Conservation (phyloP, 371 early-diverging fungal genomes). For the Haplosporangium sp. region DNA sequence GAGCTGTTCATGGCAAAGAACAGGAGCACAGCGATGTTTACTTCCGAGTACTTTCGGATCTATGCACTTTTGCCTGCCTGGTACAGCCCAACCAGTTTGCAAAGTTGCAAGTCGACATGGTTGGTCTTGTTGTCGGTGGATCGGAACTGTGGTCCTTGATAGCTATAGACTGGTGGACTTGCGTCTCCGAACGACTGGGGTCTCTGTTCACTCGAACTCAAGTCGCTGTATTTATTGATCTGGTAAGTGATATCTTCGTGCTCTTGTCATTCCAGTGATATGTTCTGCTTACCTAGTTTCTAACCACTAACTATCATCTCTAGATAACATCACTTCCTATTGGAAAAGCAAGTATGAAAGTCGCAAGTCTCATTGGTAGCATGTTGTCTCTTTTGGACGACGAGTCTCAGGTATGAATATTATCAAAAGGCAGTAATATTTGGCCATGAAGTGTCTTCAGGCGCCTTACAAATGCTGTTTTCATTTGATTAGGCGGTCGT, state of each 20-base stretch:
- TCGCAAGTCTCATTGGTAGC: constrained; percentile 20
- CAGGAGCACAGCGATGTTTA: constrained; percentile 26
- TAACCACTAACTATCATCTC: background rate
- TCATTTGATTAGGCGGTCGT: background rate
- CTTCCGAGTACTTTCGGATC: constrained; percentile 24
- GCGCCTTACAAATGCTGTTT: too few species aligned
- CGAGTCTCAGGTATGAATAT: constrained; percentile 18
- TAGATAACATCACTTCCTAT: constrained; percentile 31
- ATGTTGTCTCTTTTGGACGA: constrained; percentile 15
- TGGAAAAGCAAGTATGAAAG: constrained; percentile 18
- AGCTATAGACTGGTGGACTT: constrained; percentile 48
- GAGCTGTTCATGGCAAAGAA: background rate
- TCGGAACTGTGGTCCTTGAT: constrained; percentile 34
- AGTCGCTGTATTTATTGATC: constrained; percentile 11
- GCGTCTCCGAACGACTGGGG: constrained; percentile 26
- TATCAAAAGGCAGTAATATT: background rate
- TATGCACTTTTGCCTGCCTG: constrained; percentile 31
- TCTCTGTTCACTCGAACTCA: constrained; percentile 22
- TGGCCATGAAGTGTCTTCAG: background rate
- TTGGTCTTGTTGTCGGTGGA: constrained; percentile 23
- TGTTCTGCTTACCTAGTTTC: background rate
- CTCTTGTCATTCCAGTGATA: background rate
- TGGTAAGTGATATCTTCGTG: constrained; percentile 9
- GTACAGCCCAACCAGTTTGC: constrained; percentile 36
- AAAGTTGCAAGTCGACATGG: constrained; percentile 40